A percentile compares a stretch with the other conserved stretches of the same genome.
Conservation (phyloP, 192 early-diverging fungal species). For the Allomyces macrogynus region DNA sequence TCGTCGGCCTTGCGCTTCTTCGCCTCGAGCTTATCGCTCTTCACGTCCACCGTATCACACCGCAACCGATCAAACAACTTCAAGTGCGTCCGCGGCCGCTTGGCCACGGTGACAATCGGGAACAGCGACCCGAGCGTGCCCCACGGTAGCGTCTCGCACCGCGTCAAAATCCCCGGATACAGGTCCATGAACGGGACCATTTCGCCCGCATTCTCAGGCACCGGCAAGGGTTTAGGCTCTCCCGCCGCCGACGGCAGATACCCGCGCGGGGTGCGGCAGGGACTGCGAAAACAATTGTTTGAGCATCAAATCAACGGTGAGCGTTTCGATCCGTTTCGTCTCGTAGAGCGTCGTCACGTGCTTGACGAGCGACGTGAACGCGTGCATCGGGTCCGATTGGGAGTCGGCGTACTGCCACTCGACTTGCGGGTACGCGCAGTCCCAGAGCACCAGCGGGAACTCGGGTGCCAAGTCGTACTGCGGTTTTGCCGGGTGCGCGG, state of each 20-base stretch:
- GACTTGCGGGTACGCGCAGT: slow-evolving; percentile 52
- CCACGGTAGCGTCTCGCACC: not conserved
- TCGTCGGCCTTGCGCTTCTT: not conserved
- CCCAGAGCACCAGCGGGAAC: slow-evolving; percentile 67
- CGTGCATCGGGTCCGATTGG: not conserved
- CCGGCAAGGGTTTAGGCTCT: not conserved
- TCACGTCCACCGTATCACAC: not conserved
- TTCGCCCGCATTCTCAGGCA: not conserved
- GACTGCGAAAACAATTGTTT: not conserved
- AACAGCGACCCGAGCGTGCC: not conserved
- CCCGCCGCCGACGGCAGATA: not conserved
- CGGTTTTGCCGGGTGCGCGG: slow-evolving; percentile 35
- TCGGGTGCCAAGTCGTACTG: slow-evolving; percentile 84
- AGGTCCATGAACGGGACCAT: not conserved
- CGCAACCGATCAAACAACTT: not conserved
- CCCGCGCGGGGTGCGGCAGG: not conserved
- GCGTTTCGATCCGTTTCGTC: not conserved
- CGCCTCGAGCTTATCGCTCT: not conserved
- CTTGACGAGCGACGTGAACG: not conserved
- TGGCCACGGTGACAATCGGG: not conserved
- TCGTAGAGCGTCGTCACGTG: not conserved
- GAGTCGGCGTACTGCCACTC: slow-evolving; percentile 26
- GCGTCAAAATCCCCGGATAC: not conserved
- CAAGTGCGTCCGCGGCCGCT: not conserved
- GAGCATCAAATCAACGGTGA: not conserved